Evolutionary conservation across 805 yeast species (phyloP).

Genomic region (Wickerhamiella siamensis): DNA sequence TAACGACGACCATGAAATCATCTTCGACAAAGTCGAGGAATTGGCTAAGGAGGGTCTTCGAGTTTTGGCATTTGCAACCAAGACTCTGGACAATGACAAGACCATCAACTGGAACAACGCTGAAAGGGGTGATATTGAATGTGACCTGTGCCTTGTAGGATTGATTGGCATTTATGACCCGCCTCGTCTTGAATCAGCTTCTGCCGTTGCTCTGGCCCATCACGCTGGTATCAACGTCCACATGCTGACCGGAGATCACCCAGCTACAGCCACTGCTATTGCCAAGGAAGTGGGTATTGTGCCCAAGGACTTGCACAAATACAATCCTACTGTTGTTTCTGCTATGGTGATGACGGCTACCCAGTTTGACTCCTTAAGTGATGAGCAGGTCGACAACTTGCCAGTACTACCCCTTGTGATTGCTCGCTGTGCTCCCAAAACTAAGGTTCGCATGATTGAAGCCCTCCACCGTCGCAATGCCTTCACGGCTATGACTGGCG

Average conservation of each 20-base stretch:
- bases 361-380: constrained; percentile 50
- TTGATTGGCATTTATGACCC: constrained; percentile 71
- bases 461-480: constrained; percentile 51
- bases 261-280: constrained; percentile 63
- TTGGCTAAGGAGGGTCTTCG: constrained; percentile 55
- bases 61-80: constrained; percentile 54
- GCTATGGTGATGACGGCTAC: constrained; percentile 65
- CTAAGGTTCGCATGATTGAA: constrained; percentile 69
- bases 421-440: constrained; percentile 74
- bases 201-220: constrained; percentile 52
- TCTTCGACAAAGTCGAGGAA: constrained; percentile 43
- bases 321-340: constrained; percentile 36
- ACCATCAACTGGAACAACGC: constrained; percentile 4
- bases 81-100: constrained; percentile 22
- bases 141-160: constrained; percentile 43
- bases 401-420: constrained; percentile 63
- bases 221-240: constrained; percentile 65
- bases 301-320: constrained; percentile 45
- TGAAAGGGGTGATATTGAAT: constrained; percentile 36
- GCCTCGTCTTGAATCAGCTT: constrained; percentile 55
- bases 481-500: constrained; percentile 72
- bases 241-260: constrained; percentile 75
- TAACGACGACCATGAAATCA: constrained; percentile 27
- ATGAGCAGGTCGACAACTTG: constrained; percentile 42
- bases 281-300: constrained; percentile 71